These are phyloP conservation scores for Gossypium lobatum DNA, from an alignment of 441 rosid species.

Conservation along the genomic window DNA sequence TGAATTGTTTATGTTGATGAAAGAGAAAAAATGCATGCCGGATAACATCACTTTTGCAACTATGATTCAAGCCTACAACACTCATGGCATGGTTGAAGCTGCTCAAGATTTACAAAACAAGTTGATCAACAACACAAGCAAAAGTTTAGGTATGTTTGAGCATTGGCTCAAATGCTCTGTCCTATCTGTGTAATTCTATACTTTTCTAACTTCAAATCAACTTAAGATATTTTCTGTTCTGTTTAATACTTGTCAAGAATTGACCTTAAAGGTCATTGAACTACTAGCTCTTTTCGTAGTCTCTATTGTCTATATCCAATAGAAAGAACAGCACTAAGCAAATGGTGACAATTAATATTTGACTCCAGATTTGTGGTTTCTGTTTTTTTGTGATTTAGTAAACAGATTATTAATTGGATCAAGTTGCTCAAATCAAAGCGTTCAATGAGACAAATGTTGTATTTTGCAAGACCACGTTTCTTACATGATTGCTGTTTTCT, in stretches of 20 bases:
- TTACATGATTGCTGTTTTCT: neutral
- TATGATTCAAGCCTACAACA: conserved; percentile 62
- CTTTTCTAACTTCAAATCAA: neutral
- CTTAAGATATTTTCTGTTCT: neutral
- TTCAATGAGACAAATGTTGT: neutral
- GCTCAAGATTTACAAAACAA: conserved; percentile 47
- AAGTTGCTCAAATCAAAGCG: neutral
- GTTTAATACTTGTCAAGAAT: neutral
- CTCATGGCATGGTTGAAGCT: conserved; percentile 59
- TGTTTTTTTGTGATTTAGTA: neutral
- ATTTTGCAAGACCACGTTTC: neutral
- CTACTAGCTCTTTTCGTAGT: neutral
- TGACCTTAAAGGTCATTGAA: neutral
- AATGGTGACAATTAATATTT: neutral
- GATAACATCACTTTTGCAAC: conserved; percentile 58
- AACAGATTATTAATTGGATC: neutral
- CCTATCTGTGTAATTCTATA: neutral
- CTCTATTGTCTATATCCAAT: neutral
- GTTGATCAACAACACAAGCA: conserved; percentile 29
- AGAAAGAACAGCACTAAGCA: neutral
- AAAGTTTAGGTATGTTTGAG: conserved; percentile 33
- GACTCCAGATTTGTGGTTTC: neutral
- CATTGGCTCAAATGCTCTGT: neutral
- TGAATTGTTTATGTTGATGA: conserved; percentile 51
- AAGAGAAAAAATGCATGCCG: conserved; percentile 62